Percentiles rank a stretch among this genome's conserved stretches.
Conservation (phyloP, 768 basidiomycete genomes). For the Mycena capillaripes region DNA sequence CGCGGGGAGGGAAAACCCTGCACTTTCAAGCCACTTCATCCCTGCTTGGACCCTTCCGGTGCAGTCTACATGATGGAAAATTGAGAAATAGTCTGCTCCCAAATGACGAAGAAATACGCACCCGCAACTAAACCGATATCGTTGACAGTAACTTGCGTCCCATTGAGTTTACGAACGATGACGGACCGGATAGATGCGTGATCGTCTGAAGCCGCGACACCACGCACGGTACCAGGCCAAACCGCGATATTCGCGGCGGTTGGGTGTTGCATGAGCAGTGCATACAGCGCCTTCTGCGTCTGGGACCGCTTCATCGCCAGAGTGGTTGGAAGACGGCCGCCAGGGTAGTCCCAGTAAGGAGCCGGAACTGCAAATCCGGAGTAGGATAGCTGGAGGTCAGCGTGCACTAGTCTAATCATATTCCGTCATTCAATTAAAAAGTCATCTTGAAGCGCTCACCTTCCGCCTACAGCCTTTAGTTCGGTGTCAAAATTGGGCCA, state of each 20-base stretch:
- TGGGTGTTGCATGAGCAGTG: constrained; percentile 22
- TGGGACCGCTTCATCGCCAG: constrained; percentile 34
- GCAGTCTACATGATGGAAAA: constrained; percentile 32
- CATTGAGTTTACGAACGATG: constrained; percentile 33
- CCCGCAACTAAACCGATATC: constrained; percentile 28
- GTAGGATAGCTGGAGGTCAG: constrained; percentile 34
- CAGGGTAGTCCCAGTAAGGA: constrained; percentile 26
- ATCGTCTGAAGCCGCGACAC: constrained; percentile 17
- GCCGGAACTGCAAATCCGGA: constrained; percentile 31
- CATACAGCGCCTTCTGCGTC: constrained; percentile 40
- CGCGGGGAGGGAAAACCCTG: constrained; percentile 16
- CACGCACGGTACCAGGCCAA: constrained; percentile 22
- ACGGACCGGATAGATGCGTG: constrained; percentile 19
- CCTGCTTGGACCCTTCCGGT: constrained; percentile 15
- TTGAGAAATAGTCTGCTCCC: constrained; percentile 33
- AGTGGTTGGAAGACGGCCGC: constrained; percentile 30
- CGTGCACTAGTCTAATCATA: constrained; percentile 21
- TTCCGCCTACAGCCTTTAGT: constrained; percentile 29
- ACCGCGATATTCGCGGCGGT: constrained; percentile 15
- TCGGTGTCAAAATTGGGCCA: constrained; percentile 40
- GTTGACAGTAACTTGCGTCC: constrained; percentile 11
- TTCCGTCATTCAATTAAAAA: not conserved
- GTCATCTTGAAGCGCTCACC: constrained; percentile 27
- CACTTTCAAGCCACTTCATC: constrained; percentile 15
- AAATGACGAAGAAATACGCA: constrained; percentile 13